These are phyloP conservation scores for Rhodotorula graminis DNA, from an alignment of 768 basidiomycete genomes.

Conservation along the genomic window DNA sequence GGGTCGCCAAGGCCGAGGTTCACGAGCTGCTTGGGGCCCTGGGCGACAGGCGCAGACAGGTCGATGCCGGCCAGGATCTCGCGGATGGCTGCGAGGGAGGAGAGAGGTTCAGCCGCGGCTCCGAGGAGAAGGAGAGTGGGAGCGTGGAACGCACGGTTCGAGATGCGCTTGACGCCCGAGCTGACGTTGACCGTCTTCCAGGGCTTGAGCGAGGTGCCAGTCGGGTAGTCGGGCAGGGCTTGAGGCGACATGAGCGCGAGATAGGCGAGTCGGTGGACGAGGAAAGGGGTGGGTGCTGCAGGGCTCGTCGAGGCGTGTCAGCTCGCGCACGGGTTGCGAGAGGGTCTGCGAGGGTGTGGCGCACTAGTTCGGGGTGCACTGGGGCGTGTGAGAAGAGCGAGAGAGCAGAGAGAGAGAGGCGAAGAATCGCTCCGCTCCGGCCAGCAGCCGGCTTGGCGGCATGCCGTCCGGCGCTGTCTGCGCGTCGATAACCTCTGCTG, in stretches of 20 bases:
- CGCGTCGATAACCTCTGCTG: neutral
- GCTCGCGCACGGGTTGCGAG: neutral
- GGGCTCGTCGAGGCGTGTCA: no score
- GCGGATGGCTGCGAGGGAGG: conserved; percentile 25
- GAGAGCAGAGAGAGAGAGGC: neutral
- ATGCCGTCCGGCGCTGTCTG: neutral
- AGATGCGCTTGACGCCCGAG: conserved; percentile 9
- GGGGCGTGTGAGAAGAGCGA: neutral
- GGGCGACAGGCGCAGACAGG: conserved; percentile 16
- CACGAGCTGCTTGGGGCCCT: conserved; percentile 43
- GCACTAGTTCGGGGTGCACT: neutral
- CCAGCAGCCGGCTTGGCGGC: neutral
- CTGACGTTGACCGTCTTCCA: conserved; percentile 14
- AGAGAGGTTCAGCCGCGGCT: neutral
- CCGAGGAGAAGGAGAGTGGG: no score
- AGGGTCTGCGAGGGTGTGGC: no score
- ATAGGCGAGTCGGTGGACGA: neutral
- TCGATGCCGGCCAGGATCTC: conserved; percentile 32
- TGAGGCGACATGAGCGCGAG: conserved; percentile 2
- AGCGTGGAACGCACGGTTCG: conserved; percentile 18
- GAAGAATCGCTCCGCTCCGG: no score
- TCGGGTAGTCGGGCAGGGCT: neutral
- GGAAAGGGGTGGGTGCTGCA: neutral
- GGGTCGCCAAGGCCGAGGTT: conserved; percentile 49
- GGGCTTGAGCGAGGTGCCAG: neutral